Evolutionary conservation across 495 filamentous ascomycete species (phyloP), one percentile per base, ranked within the genome.

Genomic region (Penicillium pancosmium): DNA sequence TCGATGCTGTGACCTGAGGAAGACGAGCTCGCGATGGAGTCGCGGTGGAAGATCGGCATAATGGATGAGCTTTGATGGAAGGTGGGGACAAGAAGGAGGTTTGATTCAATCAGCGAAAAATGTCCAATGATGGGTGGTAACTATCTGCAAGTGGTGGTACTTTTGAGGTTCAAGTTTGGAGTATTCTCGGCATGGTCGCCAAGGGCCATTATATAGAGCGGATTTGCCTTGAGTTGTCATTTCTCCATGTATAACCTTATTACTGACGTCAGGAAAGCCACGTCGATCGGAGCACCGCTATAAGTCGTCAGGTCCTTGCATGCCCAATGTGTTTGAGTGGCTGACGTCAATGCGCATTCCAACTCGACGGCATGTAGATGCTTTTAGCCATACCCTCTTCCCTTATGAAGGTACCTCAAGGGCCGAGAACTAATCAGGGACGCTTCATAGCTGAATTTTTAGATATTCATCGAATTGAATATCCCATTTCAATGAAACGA

Each of bases 41-140:
- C 53, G 38, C 63, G 71, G 35, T 67, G 64, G 52, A 74, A 74
- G 59, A 74, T 55, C 35, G 69, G 67, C 68, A 71, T 71, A 35
- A 11, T 25, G 27, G 27, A 19, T 46, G 36, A 38, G 36, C 4
- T 38, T 38, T n/a, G 11, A 21, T 46, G 9, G 41, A 19, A 19
- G 9, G 41, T 15, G 41, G 16, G 36, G 2, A 38, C 3, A 31
- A 9, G 4, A 31, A 31, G 8, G 5, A 31, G 2, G 1, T 31
- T 31, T 31, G 27, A 6, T 31, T 7, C 27, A 7, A 31, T 31
- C 5, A 9, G 27, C 27, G 27, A 8, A 4, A 31, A 9, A 1
- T 31, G 27, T 31, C 27, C 27, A 31, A 31, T 31, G 27, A 9
- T 31, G 27, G 27, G 27, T 31, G 27, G 3, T 31, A 9, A 31